Conservation (phyloP, 352 stramenopile genomes). For the Pythium pectinolyticum region DNA sequence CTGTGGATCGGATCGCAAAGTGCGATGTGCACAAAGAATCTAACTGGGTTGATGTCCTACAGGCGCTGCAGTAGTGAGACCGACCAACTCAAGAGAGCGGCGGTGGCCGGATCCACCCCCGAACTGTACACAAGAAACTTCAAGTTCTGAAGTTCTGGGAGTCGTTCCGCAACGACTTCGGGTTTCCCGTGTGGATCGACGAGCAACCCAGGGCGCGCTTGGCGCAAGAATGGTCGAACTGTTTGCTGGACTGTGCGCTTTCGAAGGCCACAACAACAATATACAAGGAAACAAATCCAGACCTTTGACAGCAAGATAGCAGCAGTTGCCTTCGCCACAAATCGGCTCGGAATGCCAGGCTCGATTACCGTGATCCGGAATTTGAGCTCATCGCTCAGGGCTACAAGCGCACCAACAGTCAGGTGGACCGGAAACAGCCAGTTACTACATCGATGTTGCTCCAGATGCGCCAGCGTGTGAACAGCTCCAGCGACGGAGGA, state of each 20-base stretch:
- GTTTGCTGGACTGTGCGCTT: slow-evolving; percentile 21
- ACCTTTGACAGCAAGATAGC: slow-evolving; percentile 27
- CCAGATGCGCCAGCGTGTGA: slow-evolving; percentile 8
- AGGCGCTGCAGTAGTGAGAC: neutral
- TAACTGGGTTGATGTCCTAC: slow-evolving; percentile 1
- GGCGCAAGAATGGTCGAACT: slow-evolving; percentile 26
- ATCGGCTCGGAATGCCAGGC: slow-evolving; percentile 18
- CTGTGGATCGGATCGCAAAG: neutral
- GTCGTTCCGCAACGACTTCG: slow-evolving; percentile 9
- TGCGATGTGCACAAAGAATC: neutral
- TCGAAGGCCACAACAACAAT: slow-evolving; percentile 22
- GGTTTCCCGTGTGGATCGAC: slow-evolving; percentile 24
- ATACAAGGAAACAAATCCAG: slow-evolving; percentile 28
- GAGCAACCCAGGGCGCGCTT: slow-evolving; percentile 17
- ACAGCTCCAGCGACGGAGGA: neutral
- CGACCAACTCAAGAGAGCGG: slow-evolving; percentile 1
- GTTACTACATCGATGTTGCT: slow-evolving; percentile 34
- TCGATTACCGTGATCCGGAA: slow-evolving; percentile 33
- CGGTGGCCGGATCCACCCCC: neutral
- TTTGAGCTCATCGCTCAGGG: slow-evolving; percentile 33
- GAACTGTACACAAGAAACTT: neutral
- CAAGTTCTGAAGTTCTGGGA: slow-evolving; percentile 11
- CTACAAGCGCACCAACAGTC: slow-evolving; percentile 19
- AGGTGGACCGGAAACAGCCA: slow-evolving; percentile 32
- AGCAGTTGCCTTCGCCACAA: slow-evolving; percentile 26